phyloP scores from a whole-genome alignment of 768 basidiomycete genomes.

The Trichaptum fuscoviolaceum region DNA sequence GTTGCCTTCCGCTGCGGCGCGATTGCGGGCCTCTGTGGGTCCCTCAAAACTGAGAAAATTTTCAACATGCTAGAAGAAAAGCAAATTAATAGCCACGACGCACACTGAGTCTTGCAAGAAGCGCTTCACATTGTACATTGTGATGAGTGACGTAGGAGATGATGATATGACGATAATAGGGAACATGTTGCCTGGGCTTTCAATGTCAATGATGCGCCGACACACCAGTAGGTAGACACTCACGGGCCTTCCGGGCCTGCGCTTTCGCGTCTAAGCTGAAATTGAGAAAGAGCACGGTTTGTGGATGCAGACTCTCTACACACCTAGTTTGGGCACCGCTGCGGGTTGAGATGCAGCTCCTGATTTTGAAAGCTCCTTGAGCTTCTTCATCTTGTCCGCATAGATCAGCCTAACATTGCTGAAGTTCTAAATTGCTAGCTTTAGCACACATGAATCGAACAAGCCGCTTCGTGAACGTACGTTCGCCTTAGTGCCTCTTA shows the following conservation, averaged over 20 bases:
- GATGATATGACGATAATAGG: conserved; percentile 98
- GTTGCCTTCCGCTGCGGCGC: conserved; percentile 65
- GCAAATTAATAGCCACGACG: conserved; percentile 15
- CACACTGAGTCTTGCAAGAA: conserved; percentile 89
- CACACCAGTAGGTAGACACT: conserved; percentile 21
- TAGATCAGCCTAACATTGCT: conserved; percentile 58
- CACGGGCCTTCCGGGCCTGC: conserved; percentile 67
- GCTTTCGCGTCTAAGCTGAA: conserved; percentile 44
- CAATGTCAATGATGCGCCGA: not conserved
- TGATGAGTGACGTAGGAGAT: conserved; percentile 89
- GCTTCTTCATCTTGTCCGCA: conserved; percentile 72
- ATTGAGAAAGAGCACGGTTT: not conserved
- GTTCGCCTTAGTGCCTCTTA: conserved; percentile 79
- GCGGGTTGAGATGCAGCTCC: conserved; percentile 34
- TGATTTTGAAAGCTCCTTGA: conserved; percentile 60
- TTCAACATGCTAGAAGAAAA: conserved; percentile 5
- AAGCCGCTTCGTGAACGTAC: conserved; percentile 38
- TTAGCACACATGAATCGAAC: not conserved
- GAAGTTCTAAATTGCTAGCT: conserved; percentile 61
- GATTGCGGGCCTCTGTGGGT: conserved; percentile 68
- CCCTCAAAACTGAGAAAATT: conserved; percentile 54
- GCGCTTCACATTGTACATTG: conserved; percentile 95
- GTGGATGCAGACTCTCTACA: conserved; percentile 7
- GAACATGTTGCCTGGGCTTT: conserved; percentile 60
- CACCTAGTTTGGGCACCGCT: conserved; percentile 37